phyloP scores from a whole-genome alignment of 2,329 filamentous ascomycete species.

The Xylariaceae sp. region DNA sequence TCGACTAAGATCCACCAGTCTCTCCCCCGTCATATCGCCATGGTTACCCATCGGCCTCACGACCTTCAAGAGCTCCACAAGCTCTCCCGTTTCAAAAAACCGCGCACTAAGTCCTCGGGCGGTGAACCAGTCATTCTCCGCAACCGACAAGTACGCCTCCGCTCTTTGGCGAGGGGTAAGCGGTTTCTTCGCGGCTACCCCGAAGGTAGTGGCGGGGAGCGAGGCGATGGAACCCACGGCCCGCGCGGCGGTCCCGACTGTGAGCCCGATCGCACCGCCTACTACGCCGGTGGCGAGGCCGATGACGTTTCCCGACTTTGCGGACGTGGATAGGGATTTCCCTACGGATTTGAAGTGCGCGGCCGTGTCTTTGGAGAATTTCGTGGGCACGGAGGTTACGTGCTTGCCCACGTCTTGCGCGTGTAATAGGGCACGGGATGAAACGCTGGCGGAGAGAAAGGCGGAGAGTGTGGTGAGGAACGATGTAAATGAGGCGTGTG shows the following conservation, averaged over 20 bases:
- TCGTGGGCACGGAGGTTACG: slow-evolving; percentile 34
- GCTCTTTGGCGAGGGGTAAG: slow-evolving; percentile 40
- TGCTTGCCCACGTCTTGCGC: slow-evolving; percentile 9
- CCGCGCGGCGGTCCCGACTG: slow-evolving; percentile 36
- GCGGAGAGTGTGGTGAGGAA: slow-evolving; percentile 40
- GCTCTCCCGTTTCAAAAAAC: slow-evolving; percentile 8
- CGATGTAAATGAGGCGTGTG: slow-evolving; percentile 20
- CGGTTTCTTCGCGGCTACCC: slow-evolving; percentile 35
- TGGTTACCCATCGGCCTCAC: background rate
- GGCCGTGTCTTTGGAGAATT: slow-evolving; percentile 34
- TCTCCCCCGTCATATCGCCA: background rate
- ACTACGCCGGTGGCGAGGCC: slow-evolving; percentile 34
- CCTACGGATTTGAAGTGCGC: slow-evolving; percentile 36
- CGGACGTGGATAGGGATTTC: slow-evolving; percentile 32
- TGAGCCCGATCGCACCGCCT: slow-evolving; percentile 37
- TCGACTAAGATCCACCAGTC: slow-evolving; percentile 5
- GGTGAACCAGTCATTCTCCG: slow-evolving; percentile 42
- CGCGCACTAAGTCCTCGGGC: slow-evolving; percentile 30
- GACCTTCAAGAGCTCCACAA: slow-evolving; percentile 1
- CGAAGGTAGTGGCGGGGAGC: slow-evolving; percentile 33
- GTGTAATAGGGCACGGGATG: slow-evolving; percentile 39
- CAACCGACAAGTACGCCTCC: slow-evolving; percentile 37
- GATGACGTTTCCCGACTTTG: slow-evolving; percentile 37
- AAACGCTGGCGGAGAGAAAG: slow-evolving; percentile 43
- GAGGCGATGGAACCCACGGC: slow-evolving; percentile 33